Evolutionary conservation across 1,284 basidiomycete genomes (phyloP).

Genomic region (Pterulicium gracile): DNA sequence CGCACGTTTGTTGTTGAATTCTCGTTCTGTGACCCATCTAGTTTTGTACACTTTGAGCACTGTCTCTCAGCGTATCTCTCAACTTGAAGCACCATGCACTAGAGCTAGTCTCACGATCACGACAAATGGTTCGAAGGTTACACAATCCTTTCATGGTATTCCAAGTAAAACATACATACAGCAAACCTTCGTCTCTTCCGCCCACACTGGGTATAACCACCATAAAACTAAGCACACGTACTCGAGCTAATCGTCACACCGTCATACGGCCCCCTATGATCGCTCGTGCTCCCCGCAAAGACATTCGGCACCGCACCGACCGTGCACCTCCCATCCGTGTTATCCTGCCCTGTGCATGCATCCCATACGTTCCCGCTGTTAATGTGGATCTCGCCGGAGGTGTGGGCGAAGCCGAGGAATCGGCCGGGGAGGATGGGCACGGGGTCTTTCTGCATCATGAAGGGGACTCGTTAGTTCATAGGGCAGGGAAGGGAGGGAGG

Average conservation of each 20-base stretch:
- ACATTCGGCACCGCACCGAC: conserved; percentile 45
- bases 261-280: conserved; percentile 54
- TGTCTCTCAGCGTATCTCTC: too few species aligned
- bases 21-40: too few species aligned
- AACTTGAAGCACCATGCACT: too few species aligned
- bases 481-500: conserved; percentile 11
- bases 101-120: too few species aligned
- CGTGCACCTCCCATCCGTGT: conserved; percentile 35
- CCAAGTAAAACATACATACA: too few species aligned
- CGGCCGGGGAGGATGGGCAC: conserved; percentile 39
- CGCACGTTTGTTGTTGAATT: too few species aligned
- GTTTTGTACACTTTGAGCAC: too few species aligned
- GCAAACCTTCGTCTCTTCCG: too few species aligned
- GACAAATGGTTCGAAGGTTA: too few species aligned
- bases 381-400: conserved; percentile 49
- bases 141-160: too few species aligned
- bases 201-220: too few species aligned
- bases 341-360: conserved; percentile 41
- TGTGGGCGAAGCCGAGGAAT: conserved; percentile 42
- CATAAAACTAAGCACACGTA: too few species aligned
- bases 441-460: conserved; percentile 18
- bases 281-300: conserved; percentile 24
- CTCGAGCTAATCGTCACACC: conserved; percentile 43
- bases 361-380: conserved; percentile 33
- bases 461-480: background rate